Evolutionary conservation across 2,329 filamentous ascomycete species (phyloP), one percentile per base, ranked within the genome.

Genomic region (Aspergillus eucalypticola): DNA sequence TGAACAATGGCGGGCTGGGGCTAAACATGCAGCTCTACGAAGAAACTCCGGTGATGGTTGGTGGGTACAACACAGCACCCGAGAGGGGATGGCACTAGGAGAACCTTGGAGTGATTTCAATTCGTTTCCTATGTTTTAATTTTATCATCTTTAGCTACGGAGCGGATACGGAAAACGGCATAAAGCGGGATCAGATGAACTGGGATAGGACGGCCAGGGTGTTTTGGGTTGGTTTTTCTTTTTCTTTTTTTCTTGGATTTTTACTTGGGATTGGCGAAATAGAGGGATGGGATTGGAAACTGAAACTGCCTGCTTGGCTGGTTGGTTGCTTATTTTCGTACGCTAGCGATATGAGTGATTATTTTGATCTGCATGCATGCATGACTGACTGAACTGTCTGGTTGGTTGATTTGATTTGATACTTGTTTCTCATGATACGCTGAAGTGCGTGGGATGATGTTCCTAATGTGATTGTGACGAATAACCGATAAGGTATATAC

Each of bases 1-100:
- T 69, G 11, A 71, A 75, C 32, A 66, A 64, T 41, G 66, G 64
- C 46, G 53, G 68, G 0, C 56, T 71, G 2, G 67, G 67, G 6
- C 60, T 74, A 23, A 71, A 69, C 25, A 65, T 76, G 64, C 69
- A 71, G 11, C 65, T 75, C 13, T 73, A 72, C 56, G 62, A 73
- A 51, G 73, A 74, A 53, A 64, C 73, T 49, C 69, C 74, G 29
- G 58, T 71, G 23, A 68, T 76, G 44, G 62, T 74, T 59, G 69
- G 69, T 50, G 72, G 71, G 49, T 74, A 75, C 61, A 71, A 72
- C 54, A 42, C 69, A 73, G n/a, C 71, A 74, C 63, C 65, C 73
- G 27, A 73, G 68, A 58, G 77, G 75, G 76, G 74, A 69, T 44
- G 78, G 70, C 72, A 67, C 3, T 13, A 7, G 29, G 50, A 21